Evolutionary conservation across 108 stramenopile species (phyloP), one percentile per base, ranked within the genome.

Genomic region (Cyclotella choctawhatcheeana): DNA sequence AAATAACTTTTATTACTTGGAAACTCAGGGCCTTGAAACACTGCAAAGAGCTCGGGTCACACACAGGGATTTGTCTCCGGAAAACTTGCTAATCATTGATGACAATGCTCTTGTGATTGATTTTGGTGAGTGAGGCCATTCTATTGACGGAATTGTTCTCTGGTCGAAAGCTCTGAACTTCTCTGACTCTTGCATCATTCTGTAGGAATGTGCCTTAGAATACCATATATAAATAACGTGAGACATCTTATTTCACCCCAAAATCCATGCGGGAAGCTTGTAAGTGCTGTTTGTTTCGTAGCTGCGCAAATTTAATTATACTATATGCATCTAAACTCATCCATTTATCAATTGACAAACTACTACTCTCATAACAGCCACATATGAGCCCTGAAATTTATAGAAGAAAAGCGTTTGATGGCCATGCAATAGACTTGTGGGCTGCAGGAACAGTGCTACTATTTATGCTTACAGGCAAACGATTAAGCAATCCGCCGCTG

Each of bases 121-220:
- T 73, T 82, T 93, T 54, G 92, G n/a, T n/a, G n/a, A n/a, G n/a
- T n/a, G n/a, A n/a, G n/a, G n/a, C n/a, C n/a, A n/a, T n/a, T n/a
- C n/a, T n/a, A n/a, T n/a, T n/a, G n/a, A n/a, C n/a, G n/a, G n/a
- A n/a, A n/a, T n/a, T n/a, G n/a, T n/a, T n/a, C n/a, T n/a, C n/a
- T n/a, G n/a, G n/a, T n/a, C n/a, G n/a, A n/a, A n/a, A n/a, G n/a
- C n/a, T n/a, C n/a, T n/a, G n/a, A n/a, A n/a, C n/a, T n/a, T n/a
- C n/a, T n/a, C n/a, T n/a, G n/a, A n/a, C n/a, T n/a, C n/a, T n/a
- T n/a, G n/a, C n/a, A n/a, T n/a, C n/a, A n/a, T n/a, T n/a, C n/a
- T n/a, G n/a, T n/a, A n/a, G n/a, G 92, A 29, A 93, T 93, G 92
- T 89, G 89, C 64, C 71, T 93, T 53, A 61, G 88, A n/a, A 88